These are phyloP conservation scores for Podospora australis DNA, from an alignment of 495 filamentous ascomycete species.

Conservation along the genomic window DNA sequence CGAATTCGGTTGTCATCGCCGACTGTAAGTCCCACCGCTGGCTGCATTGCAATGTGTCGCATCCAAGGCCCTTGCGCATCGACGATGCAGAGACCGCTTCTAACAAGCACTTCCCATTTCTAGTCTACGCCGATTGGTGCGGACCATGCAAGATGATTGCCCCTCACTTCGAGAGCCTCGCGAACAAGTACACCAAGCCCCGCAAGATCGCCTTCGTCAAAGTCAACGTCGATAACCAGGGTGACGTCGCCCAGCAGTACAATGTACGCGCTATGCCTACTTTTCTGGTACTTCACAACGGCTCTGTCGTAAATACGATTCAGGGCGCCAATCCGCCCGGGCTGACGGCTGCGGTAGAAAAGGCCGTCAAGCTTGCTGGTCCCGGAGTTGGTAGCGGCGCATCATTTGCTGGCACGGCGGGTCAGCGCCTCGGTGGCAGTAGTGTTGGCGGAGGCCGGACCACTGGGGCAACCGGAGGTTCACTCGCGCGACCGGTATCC, in stretches of 20 bases:
- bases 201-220: constrained; percentile 54
- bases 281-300: constrained; percentile 80
- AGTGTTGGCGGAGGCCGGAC: constrained; percentile 15
- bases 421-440: constrained; percentile 29
- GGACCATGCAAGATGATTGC: constrained; percentile 65
- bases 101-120: constrained; percentile 4
- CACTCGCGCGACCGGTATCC: constrained; percentile 24
- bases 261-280: constrained; percentile 67
- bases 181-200: constrained; percentile 47
- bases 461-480: constrained; percentile 10
- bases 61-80: background rate
- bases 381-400: constrained; percentile 36
- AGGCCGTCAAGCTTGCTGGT: constrained; percentile 57
- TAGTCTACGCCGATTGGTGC: constrained; percentile 65
- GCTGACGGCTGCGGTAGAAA: constrained; percentile 68
- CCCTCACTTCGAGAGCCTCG: constrained; percentile 56
- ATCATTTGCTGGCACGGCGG: constrained; percentile 36
- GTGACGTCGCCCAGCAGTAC: constrained; percentile 49
- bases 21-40: constrained; percentile 42
- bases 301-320: constrained; percentile 63
- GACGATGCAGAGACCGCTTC: background rate
- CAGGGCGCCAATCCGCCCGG: constrained; percentile 70
- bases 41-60: background rate
- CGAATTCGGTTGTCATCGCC: constrained; percentile 38
- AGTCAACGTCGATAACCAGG: constrained; percentile 53